Base-by-base conservation (phyloP, 257 asterid species). In the Solanum raphanifolium region DNA sequence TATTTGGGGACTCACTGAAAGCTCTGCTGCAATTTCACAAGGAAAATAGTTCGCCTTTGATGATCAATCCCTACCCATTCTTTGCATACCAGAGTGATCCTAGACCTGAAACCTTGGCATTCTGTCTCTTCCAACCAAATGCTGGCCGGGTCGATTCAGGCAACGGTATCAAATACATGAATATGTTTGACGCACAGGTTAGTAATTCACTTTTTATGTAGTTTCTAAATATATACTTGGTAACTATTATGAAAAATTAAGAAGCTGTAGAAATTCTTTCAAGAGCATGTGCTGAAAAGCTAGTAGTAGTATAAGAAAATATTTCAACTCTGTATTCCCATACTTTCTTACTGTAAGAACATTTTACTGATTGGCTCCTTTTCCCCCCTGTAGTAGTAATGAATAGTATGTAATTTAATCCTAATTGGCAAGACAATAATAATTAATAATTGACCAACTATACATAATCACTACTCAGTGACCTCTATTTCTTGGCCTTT, bases 171-270 rank as follows among this genome's bases (percentile, higher is more conserved):
- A 95, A 94, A 90, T 97, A 97, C 92, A 94, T 93, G 99, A 97
- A 97, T 98, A 97, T 97, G 99, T 97, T 96, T 87, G 99, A 97
- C 89, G 98, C 99, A 16, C 99, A 97, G 99, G 99, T 96, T 62
- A 89, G 90, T 38, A 25, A 38, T 66, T 85, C 16, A 16, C 7
- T n/a, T 43, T 23, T 27, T 29, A 12, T 1, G n/a, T 39, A 69
- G 27, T 68, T 85, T 85, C 5, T 31, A 46, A 85, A 27, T 69
- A 69, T 10, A 16, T 39, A 13, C 15, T 43, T 3, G 20, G 16
- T 11, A 11, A 23, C 25, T n/a, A 13, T 23, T 38, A 23, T n/a
- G 13, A 23, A 3, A 12, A 38, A 75, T 36, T 6, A 35, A 15
- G 31, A n/a, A n/a, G 8, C 7, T n/a, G 60, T 76, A 21, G 12